phyloP scores from a whole-genome alignment of 306 rosid species.

The Erythrophleum fordii region DNA sequence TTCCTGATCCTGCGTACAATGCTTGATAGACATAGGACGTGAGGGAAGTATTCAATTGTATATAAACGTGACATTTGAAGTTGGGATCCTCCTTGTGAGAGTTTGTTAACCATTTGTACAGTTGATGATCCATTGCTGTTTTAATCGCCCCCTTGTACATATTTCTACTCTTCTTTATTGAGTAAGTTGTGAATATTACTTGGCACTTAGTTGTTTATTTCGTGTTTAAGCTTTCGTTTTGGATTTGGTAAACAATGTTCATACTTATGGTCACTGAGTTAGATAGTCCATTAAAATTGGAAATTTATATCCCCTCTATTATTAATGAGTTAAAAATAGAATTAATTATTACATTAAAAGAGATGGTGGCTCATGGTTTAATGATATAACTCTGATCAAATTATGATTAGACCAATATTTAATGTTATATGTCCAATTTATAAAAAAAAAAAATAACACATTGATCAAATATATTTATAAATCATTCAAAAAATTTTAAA shows the following conservation, averaged over 20 bases:
- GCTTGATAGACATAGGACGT: constrained; percentile 65
- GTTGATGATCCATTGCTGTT: constrained; percentile 63
- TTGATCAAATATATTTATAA: too few species aligned
- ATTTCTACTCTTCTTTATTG: constrained; percentile 30
- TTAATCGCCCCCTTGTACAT: constrained; percentile 49
- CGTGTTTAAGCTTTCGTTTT: not conserved
- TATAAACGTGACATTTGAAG: constrained; percentile 49
- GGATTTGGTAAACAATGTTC: not conserved
- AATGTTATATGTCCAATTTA: too few species aligned
- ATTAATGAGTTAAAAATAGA: not conserved
- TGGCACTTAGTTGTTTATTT: constrained; percentile 26
- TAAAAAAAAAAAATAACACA: too few species aligned
- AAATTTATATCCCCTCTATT: not conserved
- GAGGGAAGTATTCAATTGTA: constrained; percentile 93
- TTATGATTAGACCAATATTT: too few species aligned
- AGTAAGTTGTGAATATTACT: constrained; percentile 50
- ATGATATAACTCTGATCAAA: not conserved
- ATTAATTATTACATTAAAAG: not conserved
- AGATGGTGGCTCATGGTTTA: not conserved
- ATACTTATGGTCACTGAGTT: not conserved
- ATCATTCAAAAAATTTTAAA: too few species aligned
- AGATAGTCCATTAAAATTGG: not conserved
- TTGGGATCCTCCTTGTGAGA: constrained; percentile 50
- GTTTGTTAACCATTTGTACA: constrained; percentile 53
- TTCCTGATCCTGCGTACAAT: constrained; percentile 87